Percentiles rank a stretch among this genome's conserved stretches.
phyloP scores from a whole-genome alignment of 768 basidiomycete species.

The Hydnomerulius pinastri region DNA sequence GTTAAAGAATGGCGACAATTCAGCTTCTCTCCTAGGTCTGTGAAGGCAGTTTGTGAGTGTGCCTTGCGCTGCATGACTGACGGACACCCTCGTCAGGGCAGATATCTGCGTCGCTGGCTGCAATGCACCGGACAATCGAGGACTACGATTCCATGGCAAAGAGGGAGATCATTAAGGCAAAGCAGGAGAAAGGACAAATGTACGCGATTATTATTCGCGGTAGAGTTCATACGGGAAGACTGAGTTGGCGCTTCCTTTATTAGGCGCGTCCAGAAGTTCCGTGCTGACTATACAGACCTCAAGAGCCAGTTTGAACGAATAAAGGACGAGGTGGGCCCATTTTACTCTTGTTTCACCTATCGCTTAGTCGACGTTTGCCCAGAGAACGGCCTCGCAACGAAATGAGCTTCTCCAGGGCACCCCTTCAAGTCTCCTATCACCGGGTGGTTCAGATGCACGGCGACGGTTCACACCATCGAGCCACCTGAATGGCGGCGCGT shows the following conservation, averaged over 20 bases:
- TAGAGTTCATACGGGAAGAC: neutral
- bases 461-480: conserved; percentile 53
- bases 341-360: neutral
- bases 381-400: conserved; percentile 64
- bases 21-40: conserved; percentile 82
- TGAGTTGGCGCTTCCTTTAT: conserved; percentile 2
- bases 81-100: conserved; percentile 67
- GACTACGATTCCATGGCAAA: conserved; percentile 98
- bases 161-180: conserved; percentile 93
- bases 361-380: conserved; percentile 4
- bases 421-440: conserved; percentile 39
- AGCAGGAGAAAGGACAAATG: conserved; percentile 96
- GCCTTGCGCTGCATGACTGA: neutral
- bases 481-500: conserved; percentile 37
- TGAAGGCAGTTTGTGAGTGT: neutral
- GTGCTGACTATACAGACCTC: conserved; percentile 82
- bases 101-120: conserved; percentile 96
- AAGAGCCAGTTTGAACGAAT: conserved; percentile 79
- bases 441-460: conserved; percentile 50
- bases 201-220: conserved; percentile 38
- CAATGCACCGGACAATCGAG: conserved; percentile 91
- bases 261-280: conserved; percentile 93
- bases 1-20: conserved; percentile 77
- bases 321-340: conserved; percentile 52
- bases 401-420: conserved; percentile 61